A percentile compares a stretch with the other conserved stretches of the same genome.
Evolutionary conservation across 345 rosid genomes (phyloP).

Genomic region (Salix exigua): DNA sequence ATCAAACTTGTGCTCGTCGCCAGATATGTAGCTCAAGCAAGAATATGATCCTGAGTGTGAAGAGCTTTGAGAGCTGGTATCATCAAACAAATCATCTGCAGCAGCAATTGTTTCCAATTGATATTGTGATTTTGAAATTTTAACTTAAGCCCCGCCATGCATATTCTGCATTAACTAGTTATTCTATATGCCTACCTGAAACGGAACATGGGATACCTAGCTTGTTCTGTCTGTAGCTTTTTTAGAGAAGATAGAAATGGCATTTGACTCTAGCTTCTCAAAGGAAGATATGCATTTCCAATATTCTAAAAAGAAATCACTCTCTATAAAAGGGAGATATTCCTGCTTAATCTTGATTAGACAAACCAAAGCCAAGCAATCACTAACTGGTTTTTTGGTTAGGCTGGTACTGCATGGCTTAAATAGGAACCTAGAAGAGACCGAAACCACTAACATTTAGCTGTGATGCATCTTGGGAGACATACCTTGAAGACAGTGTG

Average conservation of each 20-base stretch:
- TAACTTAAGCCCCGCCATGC: not conserved
- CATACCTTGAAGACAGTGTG: conserved; percentile 53
- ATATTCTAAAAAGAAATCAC: not conserved
- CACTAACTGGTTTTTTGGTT: not conserved
- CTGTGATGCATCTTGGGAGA: not conserved
- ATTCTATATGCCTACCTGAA: not conserved
- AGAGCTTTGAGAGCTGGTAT: conserved; percentile 64
- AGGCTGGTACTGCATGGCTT: not conserved
- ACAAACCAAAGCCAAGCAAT: not conserved
- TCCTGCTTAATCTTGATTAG: not conserved
- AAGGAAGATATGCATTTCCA: not conserved
- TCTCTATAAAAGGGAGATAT: not conserved
- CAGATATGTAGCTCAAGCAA: conserved; percentile 45
- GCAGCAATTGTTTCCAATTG: conserved; percentile 20
- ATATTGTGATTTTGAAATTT: not conserved
- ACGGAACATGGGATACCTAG: not conserved
- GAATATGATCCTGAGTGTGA: conserved; percentile 57
- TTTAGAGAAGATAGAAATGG: no score
- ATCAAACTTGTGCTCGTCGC: conserved; percentile 41
- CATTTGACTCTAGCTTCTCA: no score
- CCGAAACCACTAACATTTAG: not conserved
- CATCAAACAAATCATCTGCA: conserved; percentile 67
- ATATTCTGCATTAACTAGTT: not conserved
- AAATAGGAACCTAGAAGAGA: not conserved
- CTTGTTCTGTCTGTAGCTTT: not conserved